Evolutionary conservation across 495 filamentous ascomycete genomes (phyloP).

Genomic region (Schizothecium vesticola): DNA sequence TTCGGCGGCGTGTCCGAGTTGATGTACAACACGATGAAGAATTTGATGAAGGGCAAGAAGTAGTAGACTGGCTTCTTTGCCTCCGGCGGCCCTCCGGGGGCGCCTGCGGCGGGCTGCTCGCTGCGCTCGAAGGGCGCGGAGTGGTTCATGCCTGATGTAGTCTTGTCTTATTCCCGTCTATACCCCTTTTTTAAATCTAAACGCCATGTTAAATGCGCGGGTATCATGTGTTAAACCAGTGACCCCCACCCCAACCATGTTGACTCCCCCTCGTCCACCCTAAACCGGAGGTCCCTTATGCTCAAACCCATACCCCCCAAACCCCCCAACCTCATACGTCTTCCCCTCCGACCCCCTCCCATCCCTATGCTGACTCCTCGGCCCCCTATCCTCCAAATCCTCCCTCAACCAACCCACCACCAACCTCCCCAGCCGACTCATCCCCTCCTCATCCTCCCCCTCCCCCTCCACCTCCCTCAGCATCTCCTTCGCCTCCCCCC

Average conservation of each 20-base stretch:
- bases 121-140: neutral
- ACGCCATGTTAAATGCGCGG: slow-evolving; percentile 26
- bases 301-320: slow-evolving; percentile 81
- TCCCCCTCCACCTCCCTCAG: slow-evolving; percentile 25
- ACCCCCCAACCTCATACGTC: slow-evolving; percentile 63
- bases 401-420: slow-evolving; percentile 82
- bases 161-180: neutral
- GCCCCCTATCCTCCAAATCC: slow-evolving; percentile 76
- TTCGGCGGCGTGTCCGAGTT: slow-evolving; percentile 62
- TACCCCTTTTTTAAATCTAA: slow-evolving; percentile 6
- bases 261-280: neutral
- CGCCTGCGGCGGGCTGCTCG: no score
- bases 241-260: neutral
- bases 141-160: neutral
- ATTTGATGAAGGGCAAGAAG: slow-evolving; percentile 45
- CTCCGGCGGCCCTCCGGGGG: no score
- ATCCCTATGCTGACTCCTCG: slow-evolving; percentile 55
- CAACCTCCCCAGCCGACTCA: slow-evolving; percentile 73
- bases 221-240: slow-evolving; percentile 10
- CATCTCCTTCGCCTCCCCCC: slow-evolving; percentile 61
- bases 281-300: slow-evolving; percentile 33
- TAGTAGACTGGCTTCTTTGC: neutral
- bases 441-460: slow-evolving; percentile 45
- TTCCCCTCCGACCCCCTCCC: slow-evolving; percentile 57
- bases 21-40: slow-evolving; percentile 83